phyloP scores from a whole-genome alignment of 495 filamentous ascomycete species.

The Podospora didyma region DNA sequence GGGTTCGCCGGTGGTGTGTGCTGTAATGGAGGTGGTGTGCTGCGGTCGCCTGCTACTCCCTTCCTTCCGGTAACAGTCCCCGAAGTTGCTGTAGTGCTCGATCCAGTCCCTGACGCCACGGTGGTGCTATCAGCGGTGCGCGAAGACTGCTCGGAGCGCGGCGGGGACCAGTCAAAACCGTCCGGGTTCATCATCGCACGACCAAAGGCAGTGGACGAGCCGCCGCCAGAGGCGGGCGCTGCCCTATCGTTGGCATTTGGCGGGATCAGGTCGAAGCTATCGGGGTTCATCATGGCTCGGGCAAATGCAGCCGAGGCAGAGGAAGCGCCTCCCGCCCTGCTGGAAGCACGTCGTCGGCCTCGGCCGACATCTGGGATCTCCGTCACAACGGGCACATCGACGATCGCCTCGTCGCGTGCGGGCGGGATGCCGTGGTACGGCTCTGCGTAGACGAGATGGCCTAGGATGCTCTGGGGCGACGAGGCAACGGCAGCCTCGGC shows the following conservation, averaged over 20 bases:
- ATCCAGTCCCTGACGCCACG: slow-evolving; percentile 19
- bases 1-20: not conserved
- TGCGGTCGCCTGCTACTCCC: not conserved
- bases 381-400: slow-evolving; percentile 5
- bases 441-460: slow-evolving; percentile 74
- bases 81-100: slow-evolving; percentile 49
- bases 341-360: not conserved
- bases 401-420: slow-evolving; percentile 48
- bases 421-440: slow-evolving; percentile 69
- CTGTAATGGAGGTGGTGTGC: not conserved
- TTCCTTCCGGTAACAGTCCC: slow-evolving; percentile 52
- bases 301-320: not conserved
- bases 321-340: not conserved
- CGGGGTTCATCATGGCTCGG: slow-evolving; percentile 9
- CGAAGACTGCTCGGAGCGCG: slow-evolving; percentile 41
- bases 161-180: slow-evolving; percentile 24
- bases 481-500: slow-evolving; percentile 71
- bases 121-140: slow-evolving; percentile 47
- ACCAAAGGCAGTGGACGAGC: not conserved
- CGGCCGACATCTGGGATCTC: not conserved
- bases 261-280: slow-evolving; percentile 23
- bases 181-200: slow-evolving; percentile 11
- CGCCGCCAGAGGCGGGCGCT: not conserved
- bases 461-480: slow-evolving; percentile 73
- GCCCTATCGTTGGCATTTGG: slow-evolving; percentile 5